phyloP scores from a whole-genome alignment of 352 stramenopile species.

The Phytophthora quininea region DNA sequence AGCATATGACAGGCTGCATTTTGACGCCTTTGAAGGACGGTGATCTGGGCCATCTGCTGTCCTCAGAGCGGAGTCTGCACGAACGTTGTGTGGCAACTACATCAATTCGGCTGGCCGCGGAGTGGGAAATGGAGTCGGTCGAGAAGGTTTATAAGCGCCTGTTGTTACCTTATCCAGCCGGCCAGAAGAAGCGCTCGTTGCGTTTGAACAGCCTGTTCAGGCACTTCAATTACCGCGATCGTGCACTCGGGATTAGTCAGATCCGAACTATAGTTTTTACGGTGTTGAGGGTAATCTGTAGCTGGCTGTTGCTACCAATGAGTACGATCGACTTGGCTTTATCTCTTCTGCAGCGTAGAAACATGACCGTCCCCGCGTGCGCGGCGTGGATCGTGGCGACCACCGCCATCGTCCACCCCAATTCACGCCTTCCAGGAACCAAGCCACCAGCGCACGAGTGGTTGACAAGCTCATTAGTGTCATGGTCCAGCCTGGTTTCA shows the following conservation, averaged over 20 bases:
- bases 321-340: not conserved
- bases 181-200: not conserved
- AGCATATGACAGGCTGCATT: not conserved
- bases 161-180: not conserved
- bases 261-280: not conserved
- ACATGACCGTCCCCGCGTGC: slow-evolving; percentile 1
- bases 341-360: not conserved
- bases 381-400: no score
- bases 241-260: slow-evolving; percentile 1
- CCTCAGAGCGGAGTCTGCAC: not conserved
- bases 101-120: not conserved
- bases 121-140: slow-evolving; percentile 10
- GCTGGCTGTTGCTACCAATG: not conserved
- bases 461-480: no score
- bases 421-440: no score
- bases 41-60: not conserved
- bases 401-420: no score
- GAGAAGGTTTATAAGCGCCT: slow-evolving; percentile 6
- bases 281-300: not conserved
- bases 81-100: not conserved
- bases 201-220: not conserved
- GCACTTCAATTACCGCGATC: not conserved
- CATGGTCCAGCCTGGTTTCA: no score
- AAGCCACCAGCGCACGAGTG: no score
- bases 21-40: slow-evolving; percentile 11